Conservation (phyloP, 2,329 filamentous ascomycete genomes). For the Chaetomium olivaceum region DNA sequence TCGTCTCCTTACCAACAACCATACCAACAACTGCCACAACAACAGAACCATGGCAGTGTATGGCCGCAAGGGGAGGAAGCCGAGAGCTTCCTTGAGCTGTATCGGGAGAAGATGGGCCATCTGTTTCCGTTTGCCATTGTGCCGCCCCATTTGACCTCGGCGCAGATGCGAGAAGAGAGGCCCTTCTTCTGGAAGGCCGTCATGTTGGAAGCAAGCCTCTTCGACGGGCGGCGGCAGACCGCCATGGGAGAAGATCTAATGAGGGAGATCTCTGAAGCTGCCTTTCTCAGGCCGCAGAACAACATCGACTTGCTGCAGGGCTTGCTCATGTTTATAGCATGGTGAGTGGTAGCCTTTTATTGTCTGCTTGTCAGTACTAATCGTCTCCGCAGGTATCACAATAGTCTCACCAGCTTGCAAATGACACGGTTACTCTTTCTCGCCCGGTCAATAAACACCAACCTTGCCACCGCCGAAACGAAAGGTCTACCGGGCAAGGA, state of each 20-base stretch:
- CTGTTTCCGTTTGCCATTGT: conserved; percentile 51
- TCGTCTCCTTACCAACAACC: not conserved
- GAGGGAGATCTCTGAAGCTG: conserved; percentile 44
- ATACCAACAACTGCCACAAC: not conserved
- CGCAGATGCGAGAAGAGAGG: conserved; percentile 41
- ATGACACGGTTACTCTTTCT: conserved; percentile 53
- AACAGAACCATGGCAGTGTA: conserved; percentile 28
- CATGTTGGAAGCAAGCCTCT: conserved; percentile 48
- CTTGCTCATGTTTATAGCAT: conserved; percentile 48
- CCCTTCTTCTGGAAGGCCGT: conserved; percentile 53
- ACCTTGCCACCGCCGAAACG: conserved; percentile 42
- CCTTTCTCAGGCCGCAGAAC: conserved; percentile 45
- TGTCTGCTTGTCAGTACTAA: not conserved
- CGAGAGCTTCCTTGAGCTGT: conserved; percentile 43
- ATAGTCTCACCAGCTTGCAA: conserved; percentile 51
- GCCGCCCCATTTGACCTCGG: conserved; percentile 40
- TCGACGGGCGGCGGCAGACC: conserved; percentile 48
- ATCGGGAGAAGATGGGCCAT: conserved; percentile 38
- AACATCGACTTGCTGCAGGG: conserved; percentile 51
- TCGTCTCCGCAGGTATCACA: conserved; percentile 45
- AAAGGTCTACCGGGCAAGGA: conserved; percentile 28
- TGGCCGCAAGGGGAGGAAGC: conserved; percentile 49
- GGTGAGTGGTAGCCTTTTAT: conserved; percentile 38
- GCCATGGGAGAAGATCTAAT: conserved; percentile 48
- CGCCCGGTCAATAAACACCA: conserved; percentile 48